A percentile compares a stretch with the other conserved stretches of the same genome.
Evolutionary conservation across 2,329 filamentous ascomycete genomes (phyloP).

Genomic region (Thermoascus crustaceus): DNA sequence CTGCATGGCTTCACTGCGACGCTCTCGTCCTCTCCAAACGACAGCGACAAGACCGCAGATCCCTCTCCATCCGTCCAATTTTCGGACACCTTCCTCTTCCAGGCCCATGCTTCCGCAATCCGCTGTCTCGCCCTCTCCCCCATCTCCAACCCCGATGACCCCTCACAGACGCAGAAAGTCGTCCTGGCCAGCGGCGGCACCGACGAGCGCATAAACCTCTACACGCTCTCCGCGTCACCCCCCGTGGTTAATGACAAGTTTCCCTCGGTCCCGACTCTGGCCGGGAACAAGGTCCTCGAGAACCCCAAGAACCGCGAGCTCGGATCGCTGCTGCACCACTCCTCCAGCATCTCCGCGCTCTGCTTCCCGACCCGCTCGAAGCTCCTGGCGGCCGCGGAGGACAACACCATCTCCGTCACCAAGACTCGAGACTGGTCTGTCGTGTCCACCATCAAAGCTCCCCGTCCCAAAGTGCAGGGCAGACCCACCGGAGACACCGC

Average conservation of each 20-base stretch:
- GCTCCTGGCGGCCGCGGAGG: slow-evolving; percentile 78
- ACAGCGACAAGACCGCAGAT: slow-evolving; percentile 12
- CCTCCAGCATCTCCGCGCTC: slow-evolving; percentile 69
- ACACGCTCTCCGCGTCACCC: slow-evolving; percentile 69
- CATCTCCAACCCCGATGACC: slow-evolving; percentile 49
- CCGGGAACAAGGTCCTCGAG: slow-evolving; percentile 67
- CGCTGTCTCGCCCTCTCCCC: slow-evolving; percentile 81
- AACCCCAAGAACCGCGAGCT: slow-evolving; percentile 83
- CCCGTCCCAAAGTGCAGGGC: slow-evolving; percentile 69
- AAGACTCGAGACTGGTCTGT: slow-evolving; percentile 83
- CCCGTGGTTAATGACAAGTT: slow-evolving; percentile 49
- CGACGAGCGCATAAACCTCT: slow-evolving; percentile 92
- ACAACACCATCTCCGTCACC: slow-evolving; percentile 83
- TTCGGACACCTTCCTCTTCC: slow-evolving; percentile 90
- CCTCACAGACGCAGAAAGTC: slow-evolving; percentile 63
- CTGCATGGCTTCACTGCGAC: slow-evolving; percentile 84
- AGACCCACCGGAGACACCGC: slow-evolving; percentile 87
- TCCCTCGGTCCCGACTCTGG: slow-evolving; percentile 56
- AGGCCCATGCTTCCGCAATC: slow-evolving; percentile 83
- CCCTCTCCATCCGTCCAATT: slow-evolving; percentile 51
- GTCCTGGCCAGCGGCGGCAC: slow-evolving; percentile 86
- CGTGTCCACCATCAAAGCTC: slow-evolving; percentile 80
- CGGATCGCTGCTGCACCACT: slow-evolving; percentile 78
- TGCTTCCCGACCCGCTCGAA: slow-evolving; percentile 80
- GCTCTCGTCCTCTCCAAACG: slow-evolving; percentile 38